Evolutionary conservation across 805 yeast species (phyloP).

Genomic region (Metschnikowia anglica): DNA sequence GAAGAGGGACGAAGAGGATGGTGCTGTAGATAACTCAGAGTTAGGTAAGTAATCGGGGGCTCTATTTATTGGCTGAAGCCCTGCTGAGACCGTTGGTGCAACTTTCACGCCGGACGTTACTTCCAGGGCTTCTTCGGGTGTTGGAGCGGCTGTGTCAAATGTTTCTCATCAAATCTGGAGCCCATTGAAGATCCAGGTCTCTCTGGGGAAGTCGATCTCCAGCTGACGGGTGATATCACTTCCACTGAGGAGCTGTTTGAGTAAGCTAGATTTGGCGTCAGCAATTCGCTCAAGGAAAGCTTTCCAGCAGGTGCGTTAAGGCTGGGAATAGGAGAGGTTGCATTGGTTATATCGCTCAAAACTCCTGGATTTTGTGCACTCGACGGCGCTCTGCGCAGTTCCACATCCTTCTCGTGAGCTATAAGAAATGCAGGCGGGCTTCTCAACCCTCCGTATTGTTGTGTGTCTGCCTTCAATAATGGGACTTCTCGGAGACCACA

Average conservation of each 20-base stretch:
- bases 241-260: neutral
- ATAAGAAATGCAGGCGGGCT: slow-evolving; percentile 15
- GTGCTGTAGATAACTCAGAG: neutral
- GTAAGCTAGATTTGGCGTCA: slow-evolving; percentile 23
- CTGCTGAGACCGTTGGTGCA: no score
- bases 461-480: slow-evolving; percentile 4
- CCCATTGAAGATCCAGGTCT: slow-evolving; percentile 37
- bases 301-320: slow-evolving; percentile 8
- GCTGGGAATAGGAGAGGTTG: slow-evolving; percentile 1
- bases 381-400: neutral
- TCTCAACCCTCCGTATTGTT: neutral
- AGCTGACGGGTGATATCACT: slow-evolving; percentile 6
- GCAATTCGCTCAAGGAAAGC: slow-evolving; percentile 16
- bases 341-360: slow-evolving; percentile 9
- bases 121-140: slow-evolving; percentile 17
- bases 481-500: slow-evolving; percentile 5
- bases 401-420: neutral
- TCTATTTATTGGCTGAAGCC: no score
- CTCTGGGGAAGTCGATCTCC: slow-evolving; percentile 34
- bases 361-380: neutral
- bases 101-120: neutral
- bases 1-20: slow-evolving; percentile 11
- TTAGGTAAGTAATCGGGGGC: neutral
- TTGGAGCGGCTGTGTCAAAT: slow-evolving; percentile 25
- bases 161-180: slow-evolving; percentile 33